Base-by-base conservation (phyloP, 306 rosid species). In the Rosa multiflora region DNA sequence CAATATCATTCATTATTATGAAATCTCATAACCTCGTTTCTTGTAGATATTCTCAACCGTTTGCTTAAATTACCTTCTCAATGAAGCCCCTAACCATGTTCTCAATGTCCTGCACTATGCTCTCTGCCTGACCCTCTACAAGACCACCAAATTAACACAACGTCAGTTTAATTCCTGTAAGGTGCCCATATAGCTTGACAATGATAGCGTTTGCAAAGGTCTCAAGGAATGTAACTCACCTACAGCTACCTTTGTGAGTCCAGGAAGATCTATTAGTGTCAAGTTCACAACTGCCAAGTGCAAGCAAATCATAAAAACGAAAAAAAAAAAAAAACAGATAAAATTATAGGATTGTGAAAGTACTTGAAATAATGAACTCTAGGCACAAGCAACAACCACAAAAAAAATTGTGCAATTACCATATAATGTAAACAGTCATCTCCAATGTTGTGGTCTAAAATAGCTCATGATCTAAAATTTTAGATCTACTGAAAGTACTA, bases 201-300 rank as follows among this genome's bases (percentile, higher is more conserved):
- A 13, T 46, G 39, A 48, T 0, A 74, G 72, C 21, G 43, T 71
- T 37, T 3, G 29, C 48, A 37, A 23, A 56, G 51, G 46, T 80
- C 15, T 73, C 23, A 10, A 53, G 26, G 47, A 55, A 55, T 47
- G 12, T 26, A 17, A 73, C 86, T 82, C 70, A 86, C 88, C 88
- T 61, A 86, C 81, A 70, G 87, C 89, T 70, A 86, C 89, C 78
- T 86, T 86, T 47, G 89, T 86, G 48, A 86, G 85, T 64, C 89
- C 89, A 72, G 89, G 87, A 73, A 86, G 86, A 86, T 86, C 89
- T 20, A 86, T 46, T 18, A 86, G 70, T 52, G 89, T 83, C 85
- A 86, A 66, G 75, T 86, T 86, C 67, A 86, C 89, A 66, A 86
- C 89, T 86, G 86, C 78, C 70, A 73, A 18, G 46, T 6, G 40